Conservation (phyloP, 2,329 filamentous ascomycete genomes). For the Sarocladium brachiariae region DNA sequence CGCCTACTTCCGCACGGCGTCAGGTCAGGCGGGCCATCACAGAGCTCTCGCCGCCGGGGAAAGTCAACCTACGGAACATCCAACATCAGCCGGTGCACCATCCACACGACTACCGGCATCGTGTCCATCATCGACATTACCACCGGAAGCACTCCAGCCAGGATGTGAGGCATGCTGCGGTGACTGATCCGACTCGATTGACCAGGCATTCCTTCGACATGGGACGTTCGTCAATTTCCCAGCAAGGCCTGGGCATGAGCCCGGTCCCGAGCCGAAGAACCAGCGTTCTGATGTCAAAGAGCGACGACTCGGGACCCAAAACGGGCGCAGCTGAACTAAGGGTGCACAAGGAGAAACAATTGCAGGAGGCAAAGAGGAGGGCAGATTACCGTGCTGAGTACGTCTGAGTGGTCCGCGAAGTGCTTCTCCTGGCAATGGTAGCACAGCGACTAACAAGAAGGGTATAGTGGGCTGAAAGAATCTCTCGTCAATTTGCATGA, state of each 20-base stretch:
- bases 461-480: conserved; percentile 41
- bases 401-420: conserved; percentile 11
- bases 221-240: neutral
- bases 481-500: conserved; percentile 48
- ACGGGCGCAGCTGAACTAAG: conserved; percentile 16
- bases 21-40: conserved; percentile 50
- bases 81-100: conserved; percentile 22
- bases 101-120: conserved; percentile 22
- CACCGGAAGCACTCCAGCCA: conserved; percentile 1
- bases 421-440: no score
- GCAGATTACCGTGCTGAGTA: conserved; percentile 26
- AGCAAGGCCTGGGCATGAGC: neutral
- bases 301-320: conserved; percentile 20
- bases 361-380: conserved; percentile 30
- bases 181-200: conserved; percentile 11
- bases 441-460: neutral
- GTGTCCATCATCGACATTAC: neutral
- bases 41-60: conserved; percentile 43
- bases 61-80: conserved; percentile 24
- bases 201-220: conserved; percentile 5
- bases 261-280: conserved; percentile 14
- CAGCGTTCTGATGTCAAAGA: conserved; percentile 9
- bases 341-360: conserved; percentile 30
- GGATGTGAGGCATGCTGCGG: conserved; percentile 12
- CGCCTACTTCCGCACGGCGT: conserved; percentile 28